phyloP scores from a whole-genome alignment of 371 early-diverging fungal species.

The Mycotypha africana region DNA sequence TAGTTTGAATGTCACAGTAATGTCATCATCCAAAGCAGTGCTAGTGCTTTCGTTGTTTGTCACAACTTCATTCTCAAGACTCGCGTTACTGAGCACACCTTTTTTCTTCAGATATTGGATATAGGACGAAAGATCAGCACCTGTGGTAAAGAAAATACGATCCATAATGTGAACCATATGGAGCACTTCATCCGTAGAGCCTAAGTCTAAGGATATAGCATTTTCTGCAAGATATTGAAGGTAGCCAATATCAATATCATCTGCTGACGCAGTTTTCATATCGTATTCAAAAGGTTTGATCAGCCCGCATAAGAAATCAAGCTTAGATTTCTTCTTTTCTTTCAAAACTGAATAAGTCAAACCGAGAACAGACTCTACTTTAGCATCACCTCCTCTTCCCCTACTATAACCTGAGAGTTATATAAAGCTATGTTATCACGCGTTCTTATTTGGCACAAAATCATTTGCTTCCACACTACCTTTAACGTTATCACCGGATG shows the following conservation, averaged over 20 bases:
- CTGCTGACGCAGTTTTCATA: conserved; percentile 14
- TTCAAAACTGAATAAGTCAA: conserved; percentile 64
- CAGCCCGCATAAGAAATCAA: conserved; percentile 64
- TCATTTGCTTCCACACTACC: conserved; percentile 12
- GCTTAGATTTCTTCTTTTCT: conserved; percentile 60
- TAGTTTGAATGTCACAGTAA: conserved; percentile 26
- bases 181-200: conserved; percentile 75
- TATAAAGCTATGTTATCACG: neutral
- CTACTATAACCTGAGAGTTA: conserved; percentile 36
- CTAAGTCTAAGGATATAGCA: conserved; percentile 67
- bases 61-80: conserved; percentile 4
- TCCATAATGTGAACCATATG: conserved; percentile 63
- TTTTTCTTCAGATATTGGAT: conserved; percentile 30
- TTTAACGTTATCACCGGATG: too few relatives aligned
- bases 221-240: conserved; percentile 79
- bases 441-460: conserved; percentile 20
- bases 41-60: too few relatives aligned
- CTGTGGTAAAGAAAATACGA: conserved; percentile 63
- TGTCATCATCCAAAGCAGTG: conserved; percentile 9
- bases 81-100: too few relatives aligned
- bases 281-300: conserved; percentile 69
- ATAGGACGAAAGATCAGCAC: conserved; percentile 51
- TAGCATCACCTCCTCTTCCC: conserved; percentile 42
- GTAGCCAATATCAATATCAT: conserved; percentile 50
- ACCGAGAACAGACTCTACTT: conserved; percentile 57